Evolutionary conservation across 495 filamentous ascomycete species (phyloP).

Genomic region (Extremus antarcticus): DNA sequence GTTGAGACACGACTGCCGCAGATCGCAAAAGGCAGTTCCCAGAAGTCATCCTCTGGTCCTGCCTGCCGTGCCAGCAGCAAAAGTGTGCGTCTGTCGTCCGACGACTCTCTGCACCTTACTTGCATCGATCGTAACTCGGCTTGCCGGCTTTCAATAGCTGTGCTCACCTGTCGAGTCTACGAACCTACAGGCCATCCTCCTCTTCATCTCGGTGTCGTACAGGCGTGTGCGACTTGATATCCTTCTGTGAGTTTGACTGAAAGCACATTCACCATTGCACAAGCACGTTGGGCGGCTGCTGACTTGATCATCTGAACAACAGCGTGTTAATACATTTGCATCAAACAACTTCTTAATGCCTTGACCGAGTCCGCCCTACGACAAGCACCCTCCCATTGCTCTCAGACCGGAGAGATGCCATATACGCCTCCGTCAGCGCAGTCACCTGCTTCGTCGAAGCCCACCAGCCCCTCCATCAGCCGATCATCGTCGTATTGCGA

Average conservation of each 20-base stretch:
- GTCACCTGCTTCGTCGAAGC: constrained; percentile 63
- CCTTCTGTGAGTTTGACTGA: constrained; percentile 13
- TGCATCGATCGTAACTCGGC: neutral
- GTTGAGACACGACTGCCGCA: too few species aligned
- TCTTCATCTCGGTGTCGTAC: constrained; percentile 2
- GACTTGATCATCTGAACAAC: neutral
- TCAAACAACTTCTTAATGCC: constrained; percentile 9
- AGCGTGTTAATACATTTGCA: constrained; percentile 3
- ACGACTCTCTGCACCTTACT: constrained; percentile 6
- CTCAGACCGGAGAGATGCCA: constrained; percentile 52
- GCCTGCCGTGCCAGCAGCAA: neutral
- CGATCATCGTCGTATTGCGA: constrained; percentile 40
- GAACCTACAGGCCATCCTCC: constrained; percentile 12
- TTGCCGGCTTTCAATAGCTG: constrained; percentile 32
- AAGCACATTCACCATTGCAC: neutral
- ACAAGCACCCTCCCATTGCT: neutral
- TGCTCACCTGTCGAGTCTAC: constrained; percentile 14
- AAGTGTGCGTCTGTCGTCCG: neutral
- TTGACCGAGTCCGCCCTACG: constrained; percentile 1
- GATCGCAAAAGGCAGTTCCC: neutral
- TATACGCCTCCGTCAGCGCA: constrained; percentile 81
- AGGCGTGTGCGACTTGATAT: constrained; percentile 11
- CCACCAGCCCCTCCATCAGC: constrained; percentile 51
- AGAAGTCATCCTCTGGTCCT: neutral
- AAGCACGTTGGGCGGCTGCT: neutral